Evolutionary conservation across 2,329 filamentous ascomycete genomes (phyloP).

Genomic region (Nemania sp.): DNA sequence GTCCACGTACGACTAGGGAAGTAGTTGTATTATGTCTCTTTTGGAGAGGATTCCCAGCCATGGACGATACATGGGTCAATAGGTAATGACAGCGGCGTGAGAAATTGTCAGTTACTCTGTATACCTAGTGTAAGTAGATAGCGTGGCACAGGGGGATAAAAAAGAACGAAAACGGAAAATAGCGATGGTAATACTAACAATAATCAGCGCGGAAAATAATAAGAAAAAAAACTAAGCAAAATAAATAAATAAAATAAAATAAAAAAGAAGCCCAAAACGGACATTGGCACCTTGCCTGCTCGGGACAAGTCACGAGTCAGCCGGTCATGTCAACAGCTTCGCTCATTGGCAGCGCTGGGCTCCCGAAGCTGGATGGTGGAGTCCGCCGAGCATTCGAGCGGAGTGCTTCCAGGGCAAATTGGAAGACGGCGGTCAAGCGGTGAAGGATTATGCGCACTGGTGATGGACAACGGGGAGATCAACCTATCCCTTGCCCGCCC

Average conservation of each 20-base stretch:
- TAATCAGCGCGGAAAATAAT: constrained; percentile 19
- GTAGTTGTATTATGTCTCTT: constrained; percentile 5
- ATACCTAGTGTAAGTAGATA: not conserved
- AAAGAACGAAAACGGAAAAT: not conserved
- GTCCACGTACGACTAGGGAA: no score
- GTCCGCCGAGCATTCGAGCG: constrained; percentile 35
- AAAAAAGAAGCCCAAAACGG: constrained; percentile 19
- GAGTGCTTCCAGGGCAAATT: constrained; percentile 31
- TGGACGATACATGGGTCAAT: constrained; percentile 29
- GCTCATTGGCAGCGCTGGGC: constrained; percentile 29
- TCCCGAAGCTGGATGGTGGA: constrained; percentile 37
- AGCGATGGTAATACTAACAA: constrained; percentile 1
- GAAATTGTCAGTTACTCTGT: constrained; percentile 1
- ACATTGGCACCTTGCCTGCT: constrained; percentile 32
- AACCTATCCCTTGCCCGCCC: constrained; percentile 19
- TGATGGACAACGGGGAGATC: constrained; percentile 24
- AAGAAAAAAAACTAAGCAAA: not conserved
- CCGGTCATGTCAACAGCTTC: constrained; percentile 29
- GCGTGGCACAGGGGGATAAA: not conserved
- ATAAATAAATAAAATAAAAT: constrained; percentile 7
- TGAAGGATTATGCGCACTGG: constrained; percentile 38
- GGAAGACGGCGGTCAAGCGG: constrained; percentile 36
- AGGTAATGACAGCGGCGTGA: constrained; percentile 28
- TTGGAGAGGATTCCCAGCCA: constrained; percentile 31
- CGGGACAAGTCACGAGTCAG: constrained; percentile 33